These are phyloP conservation scores for Rhododendron mucronatum DNA, from an alignment of 148 eudicot genomes.

Conservation along the genomic window DNA sequence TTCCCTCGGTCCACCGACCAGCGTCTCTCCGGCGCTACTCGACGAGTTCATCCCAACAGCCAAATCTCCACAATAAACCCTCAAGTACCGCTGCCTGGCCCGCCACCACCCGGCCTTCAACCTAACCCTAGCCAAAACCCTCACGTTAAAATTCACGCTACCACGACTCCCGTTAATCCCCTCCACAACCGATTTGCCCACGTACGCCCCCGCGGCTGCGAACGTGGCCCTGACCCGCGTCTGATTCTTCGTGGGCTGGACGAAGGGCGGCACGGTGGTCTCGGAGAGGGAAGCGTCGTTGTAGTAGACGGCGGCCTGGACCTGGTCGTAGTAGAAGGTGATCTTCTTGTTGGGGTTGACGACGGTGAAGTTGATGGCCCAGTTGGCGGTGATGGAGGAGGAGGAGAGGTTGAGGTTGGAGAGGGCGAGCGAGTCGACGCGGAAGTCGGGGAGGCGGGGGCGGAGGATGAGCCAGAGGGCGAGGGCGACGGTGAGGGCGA, in stretches of 20 bases:
- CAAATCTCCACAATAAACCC: constrained; percentile 53
- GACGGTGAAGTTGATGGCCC: constrained; percentile 27
- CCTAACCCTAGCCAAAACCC: constrained; percentile 38
- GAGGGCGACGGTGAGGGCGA: constrained; percentile 50
- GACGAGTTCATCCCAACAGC: constrained; percentile 19
- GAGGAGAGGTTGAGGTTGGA: constrained; percentile 41
- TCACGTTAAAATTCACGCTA: constrained; percentile 36
- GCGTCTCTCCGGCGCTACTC: constrained; percentile 22
- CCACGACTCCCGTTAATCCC: constrained; percentile 27
- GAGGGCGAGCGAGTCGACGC: constrained; percentile 37
- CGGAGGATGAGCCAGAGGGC: constrained; percentile 75
- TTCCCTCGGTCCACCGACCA: constrained; percentile 29
- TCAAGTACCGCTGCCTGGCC: constrained; percentile 40
- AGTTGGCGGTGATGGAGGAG: constrained; percentile 31
- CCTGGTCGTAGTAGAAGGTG: constrained; percentile 36
- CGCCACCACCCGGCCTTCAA: constrained; percentile 63
- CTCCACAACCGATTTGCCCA: constrained; percentile 15
- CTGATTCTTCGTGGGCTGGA: constrained; percentile 36
- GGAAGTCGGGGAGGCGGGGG: constrained; percentile 67
- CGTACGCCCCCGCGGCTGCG: constrained; percentile 31
- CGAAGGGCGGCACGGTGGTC: constrained; percentile 48
- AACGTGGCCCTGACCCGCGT: constrained; percentile 32
- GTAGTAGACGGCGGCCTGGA: constrained; percentile 34
- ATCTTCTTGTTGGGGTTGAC: constrained; percentile 44
- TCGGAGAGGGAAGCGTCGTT: constrained; percentile 13